Evolutionary conservation across 306 rosid genomes (phyloP).

Genomic region (Ammopiptanthus mongolicus): DNA sequence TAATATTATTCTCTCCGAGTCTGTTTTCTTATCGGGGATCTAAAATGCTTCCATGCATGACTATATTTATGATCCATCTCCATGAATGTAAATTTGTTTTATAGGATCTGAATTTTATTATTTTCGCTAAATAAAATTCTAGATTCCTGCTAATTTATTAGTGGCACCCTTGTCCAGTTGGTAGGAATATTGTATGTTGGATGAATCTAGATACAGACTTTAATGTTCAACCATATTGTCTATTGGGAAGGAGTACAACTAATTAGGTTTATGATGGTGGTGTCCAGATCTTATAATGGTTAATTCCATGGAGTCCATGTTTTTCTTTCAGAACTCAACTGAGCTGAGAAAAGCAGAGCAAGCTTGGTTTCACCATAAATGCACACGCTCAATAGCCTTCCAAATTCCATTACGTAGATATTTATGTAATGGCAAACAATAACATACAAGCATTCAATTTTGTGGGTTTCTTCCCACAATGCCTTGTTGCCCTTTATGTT

Average conservation of each 20-base stretch:
- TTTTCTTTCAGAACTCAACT: background rate
- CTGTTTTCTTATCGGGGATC: background rate
- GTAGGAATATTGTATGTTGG: background rate
- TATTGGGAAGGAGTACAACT: background rate
- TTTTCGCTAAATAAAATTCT: background rate
- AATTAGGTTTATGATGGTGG: background rate
- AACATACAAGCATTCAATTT: background rate
- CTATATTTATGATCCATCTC: constrained; percentile 1
- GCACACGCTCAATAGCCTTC: background rate
- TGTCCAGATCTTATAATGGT: background rate
- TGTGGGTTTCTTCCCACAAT: background rate
- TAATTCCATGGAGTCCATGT: background rate
- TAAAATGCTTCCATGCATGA: background rate
- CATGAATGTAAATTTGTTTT: background rate
- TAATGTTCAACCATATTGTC: background rate
- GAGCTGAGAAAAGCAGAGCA: background rate
- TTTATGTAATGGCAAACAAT: background rate
- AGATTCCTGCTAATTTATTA: background rate
- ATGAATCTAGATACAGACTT: background rate
- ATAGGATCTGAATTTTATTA: background rate
- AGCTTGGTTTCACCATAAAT: background rate
- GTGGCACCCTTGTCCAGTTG: background rate
- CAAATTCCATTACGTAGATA: background rate
- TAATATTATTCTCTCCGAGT: background rate
- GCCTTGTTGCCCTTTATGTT: background rate